Percentiles rank a stretch among this genome's conserved stretches.
Evolutionary conservation across 208 protist genomes (phyloP).

Genomic region (Trypanosoma platydactyli): DNA sequence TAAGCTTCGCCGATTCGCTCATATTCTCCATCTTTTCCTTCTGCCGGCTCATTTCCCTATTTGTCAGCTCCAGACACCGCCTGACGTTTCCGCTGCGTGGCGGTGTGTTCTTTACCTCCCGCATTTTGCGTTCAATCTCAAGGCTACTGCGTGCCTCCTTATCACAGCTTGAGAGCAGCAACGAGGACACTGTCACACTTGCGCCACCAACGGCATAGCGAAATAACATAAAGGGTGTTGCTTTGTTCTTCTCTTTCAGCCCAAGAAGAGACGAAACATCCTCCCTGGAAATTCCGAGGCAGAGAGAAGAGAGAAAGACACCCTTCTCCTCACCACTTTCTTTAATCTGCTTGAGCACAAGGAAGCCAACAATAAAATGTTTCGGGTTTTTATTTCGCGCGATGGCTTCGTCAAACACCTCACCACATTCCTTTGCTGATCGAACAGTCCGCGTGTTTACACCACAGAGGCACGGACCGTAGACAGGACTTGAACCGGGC

Average conservation of each 20-base stretch:
- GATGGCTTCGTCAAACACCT: slow-evolving; percentile 47
- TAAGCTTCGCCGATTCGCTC: slow-evolving; percentile 48
- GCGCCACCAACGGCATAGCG: slow-evolving; percentile 74
- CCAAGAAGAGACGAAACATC: slow-evolving; percentile 43
- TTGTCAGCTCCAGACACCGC: slow-evolving; percentile 66
- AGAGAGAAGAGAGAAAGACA: slow-evolving; percentile 76
- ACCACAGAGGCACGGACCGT: slow-evolving; percentile 69
- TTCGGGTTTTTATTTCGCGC: slow-evolving; percentile 44
- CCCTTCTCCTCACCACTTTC: slow-evolving; percentile 48
- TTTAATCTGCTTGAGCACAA: slow-evolving; percentile 74
- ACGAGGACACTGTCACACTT: slow-evolving; percentile 52
- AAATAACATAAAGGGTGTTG: slow-evolving; percentile 59
- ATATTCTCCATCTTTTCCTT: slow-evolving; percentile 59
- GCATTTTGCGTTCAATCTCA: slow-evolving; percentile 70
- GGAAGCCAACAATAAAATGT: slow-evolving; percentile 61
- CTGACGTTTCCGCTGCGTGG: slow-evolving; percentile 77
- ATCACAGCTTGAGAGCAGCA: slow-evolving; percentile 44
- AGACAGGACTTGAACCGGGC: slow-evolving; percentile 68
- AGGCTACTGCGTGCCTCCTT: slow-evolving; percentile 37
- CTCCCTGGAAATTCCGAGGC: slow-evolving; percentile 56
- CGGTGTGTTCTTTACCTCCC: slow-evolving; percentile 73
- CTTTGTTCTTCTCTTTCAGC: slow-evolving; percentile 62
- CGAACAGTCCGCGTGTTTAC: slow-evolving; percentile 49
- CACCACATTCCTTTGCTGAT: slow-evolving; percentile 37
- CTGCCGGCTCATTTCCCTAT: slow-evolving; percentile 66